Percentiles rank a stretch among this genome's conserved stretches.
These are phyloP conservation scores for Nepenthes mirabilis DNA, from an alignment of 148 eudicot species.

Conservation along the genomic window DNA sequence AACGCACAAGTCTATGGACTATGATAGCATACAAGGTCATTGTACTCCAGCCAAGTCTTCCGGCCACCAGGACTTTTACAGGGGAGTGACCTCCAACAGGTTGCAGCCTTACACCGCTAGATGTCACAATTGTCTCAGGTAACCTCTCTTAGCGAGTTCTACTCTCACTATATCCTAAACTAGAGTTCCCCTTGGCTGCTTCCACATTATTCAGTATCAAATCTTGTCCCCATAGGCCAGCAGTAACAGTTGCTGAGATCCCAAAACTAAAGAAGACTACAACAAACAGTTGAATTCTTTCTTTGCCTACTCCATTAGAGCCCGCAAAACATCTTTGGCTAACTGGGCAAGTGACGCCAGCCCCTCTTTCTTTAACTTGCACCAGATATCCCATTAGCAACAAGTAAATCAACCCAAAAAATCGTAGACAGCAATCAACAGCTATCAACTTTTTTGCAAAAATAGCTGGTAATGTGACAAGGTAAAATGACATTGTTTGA, in stretches of 20 bases:
- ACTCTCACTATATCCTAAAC: conserved; percentile 29
- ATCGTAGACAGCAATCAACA: background rate
- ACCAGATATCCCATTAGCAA: conserved; percentile 1
- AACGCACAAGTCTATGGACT: too few relatives aligned
- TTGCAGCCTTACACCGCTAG: conserved; percentile 90
- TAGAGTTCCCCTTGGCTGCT: conserved; percentile 34
- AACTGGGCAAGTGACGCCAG: conserved; percentile 48
- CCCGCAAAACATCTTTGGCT: conserved; percentile 28
- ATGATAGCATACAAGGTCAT: too few relatives aligned
- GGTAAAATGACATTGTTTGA: too few relatives aligned
- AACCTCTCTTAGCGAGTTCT: conserved; percentile 84
- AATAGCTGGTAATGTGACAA: too few relatives aligned
- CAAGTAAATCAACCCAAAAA: background rate
- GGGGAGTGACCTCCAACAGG: conserved; percentile 57
- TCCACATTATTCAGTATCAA: conserved; percentile 26
- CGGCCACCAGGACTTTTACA: too few relatives aligned
- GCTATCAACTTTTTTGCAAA: too few relatives aligned
- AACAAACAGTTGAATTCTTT: conserved; percentile 17
- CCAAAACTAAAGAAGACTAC: conserved; percentile 19
- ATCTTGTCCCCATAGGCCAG: conserved; percentile 71
- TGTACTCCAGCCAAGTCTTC: too few relatives aligned
- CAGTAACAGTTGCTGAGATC: conserved; percentile 22
- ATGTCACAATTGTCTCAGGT: conserved; percentile 82
- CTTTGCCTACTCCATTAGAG: conserved; percentile 40
- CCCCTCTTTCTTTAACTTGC: conserved; percentile 61